Conservation (phyloP, 768 basidiomycete genomes). For the Rhizopogon vesiculosus region DNA sequence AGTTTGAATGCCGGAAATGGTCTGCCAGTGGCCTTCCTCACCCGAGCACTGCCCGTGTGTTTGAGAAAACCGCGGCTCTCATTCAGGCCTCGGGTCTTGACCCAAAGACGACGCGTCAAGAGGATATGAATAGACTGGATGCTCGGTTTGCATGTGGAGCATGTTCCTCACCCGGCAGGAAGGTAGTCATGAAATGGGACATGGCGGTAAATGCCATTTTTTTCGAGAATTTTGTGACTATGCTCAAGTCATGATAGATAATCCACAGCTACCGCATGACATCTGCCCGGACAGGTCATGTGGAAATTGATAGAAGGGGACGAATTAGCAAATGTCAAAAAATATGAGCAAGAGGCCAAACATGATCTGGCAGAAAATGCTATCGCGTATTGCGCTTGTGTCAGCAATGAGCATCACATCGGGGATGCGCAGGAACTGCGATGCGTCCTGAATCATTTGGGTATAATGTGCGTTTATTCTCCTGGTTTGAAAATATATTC, state of each 20-base stretch:
- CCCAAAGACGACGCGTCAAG: neutral
- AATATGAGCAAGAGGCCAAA: neutral
- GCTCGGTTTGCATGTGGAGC: neutral
- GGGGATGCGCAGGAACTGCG: neutral
- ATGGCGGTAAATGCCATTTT: neutral
- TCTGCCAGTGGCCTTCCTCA: neutral
- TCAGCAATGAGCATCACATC: neutral
- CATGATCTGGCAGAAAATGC: neutral
- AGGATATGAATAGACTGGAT: conserved; percentile 1
- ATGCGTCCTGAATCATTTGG: neutral
- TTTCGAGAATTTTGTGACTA: no score
- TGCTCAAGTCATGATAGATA: neutral
- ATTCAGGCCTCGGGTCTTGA: neutral
- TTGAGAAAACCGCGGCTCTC: neutral
- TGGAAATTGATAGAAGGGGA: neutral
- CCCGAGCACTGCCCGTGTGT: neutral
- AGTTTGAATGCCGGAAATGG: neutral
- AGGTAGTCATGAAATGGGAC: neutral
- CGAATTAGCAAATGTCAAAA: neutral
- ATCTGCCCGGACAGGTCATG: neutral
- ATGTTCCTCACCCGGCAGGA: neutral
- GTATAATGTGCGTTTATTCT: neutral
- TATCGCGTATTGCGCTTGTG: neutral
- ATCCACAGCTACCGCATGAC: neutral
- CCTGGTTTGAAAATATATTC: neutral